Evolutionary conservation across 1,284 basidiomycete genomes (phyloP), one percentile per base, ranked within the genome.

Genomic region (Rhodotorula sp.): DNA sequence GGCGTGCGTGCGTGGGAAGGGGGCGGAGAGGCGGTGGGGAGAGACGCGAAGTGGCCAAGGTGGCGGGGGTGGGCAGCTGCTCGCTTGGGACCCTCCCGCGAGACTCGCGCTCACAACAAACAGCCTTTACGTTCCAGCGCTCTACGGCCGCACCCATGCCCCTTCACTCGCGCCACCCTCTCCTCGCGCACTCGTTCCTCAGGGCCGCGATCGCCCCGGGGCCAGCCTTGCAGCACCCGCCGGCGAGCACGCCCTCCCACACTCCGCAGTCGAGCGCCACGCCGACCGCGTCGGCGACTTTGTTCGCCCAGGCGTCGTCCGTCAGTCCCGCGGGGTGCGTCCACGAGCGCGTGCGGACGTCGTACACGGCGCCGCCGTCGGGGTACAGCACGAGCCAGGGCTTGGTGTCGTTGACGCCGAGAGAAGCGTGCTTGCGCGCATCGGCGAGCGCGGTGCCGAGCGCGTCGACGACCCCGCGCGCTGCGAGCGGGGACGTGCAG

Each of bases 311-410:
- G 21, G 46, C 34, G 6, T 27, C 13, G 48, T 70, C 72, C 19
- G 70, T 66, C 54, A 76, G 53, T 6, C 75, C 75, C 21, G 54
- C 39, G 4, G 72, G 75, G 55, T 70, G 67, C 22, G 57, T 46
- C 75, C 75, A 76, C n/a, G 72, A 53, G 9, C 71, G 64, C 27
- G 70, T 56, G 34, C 57, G 32, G 54, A 76, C 75, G 37, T 70
- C 67, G 66, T 76, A 76, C 25, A 71, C 66, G 3, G 72, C 63
- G 9, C 75, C 75, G 60, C 75, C 75, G 36, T 76, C 75, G 21
- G 75, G 75, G 58, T 76, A 76, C n/a, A 76, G 54, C 21, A 74
- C 60, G 50, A 76, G 58, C 66, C 69, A 76, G 6, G 75, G 75
- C 36, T 59, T 63, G 17, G 44, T 27, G 7, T 34, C 32, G 15